Evolutionary conservation across 768 basidiomycete genomes (phyloP).

Genomic region (Rhodosporidiobolus odoratus): DNA sequence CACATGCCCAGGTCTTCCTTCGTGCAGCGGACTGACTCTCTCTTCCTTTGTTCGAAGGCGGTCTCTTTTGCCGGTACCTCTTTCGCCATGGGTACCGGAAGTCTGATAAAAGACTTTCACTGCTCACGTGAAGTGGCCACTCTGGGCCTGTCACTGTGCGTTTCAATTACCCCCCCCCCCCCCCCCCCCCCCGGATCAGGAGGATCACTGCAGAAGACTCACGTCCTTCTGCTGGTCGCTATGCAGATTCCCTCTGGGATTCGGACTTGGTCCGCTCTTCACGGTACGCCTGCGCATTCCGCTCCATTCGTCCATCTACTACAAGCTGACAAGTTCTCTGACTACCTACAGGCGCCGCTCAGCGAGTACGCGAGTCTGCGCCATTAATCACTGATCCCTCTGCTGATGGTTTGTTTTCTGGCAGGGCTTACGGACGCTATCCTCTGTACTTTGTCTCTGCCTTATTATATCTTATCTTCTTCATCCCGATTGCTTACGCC

Average conservation of each 20-base stretch:
- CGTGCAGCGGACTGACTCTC: not conserved
- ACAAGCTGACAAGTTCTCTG: not conserved
- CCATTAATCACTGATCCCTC: too few species aligned
- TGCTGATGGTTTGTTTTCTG: too few species aligned
- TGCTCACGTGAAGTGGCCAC: slow-evolving; percentile 39
- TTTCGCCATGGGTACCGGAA: slow-evolving; percentile 32
- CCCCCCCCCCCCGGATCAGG: not conserved
- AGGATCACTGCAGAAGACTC: too few species aligned
- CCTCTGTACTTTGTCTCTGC: slow-evolving; percentile 43
- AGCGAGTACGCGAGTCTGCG: slow-evolving; percentile 3
- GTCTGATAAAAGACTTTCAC: slow-evolving; percentile 43
- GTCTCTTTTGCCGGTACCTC: slow-evolving; percentile 31
- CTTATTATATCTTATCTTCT: slow-evolving; percentile 38
- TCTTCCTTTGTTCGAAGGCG: not conserved
- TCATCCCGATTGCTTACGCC: slow-evolving; percentile 40
- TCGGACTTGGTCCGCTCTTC: slow-evolving; percentile 45
- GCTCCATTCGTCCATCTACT: not conserved
- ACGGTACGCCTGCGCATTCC: slow-evolving; percentile 6
- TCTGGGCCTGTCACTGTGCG: slow-evolving; percentile 43
- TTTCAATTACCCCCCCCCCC: not conserved
- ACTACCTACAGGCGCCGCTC: slow-evolving; percentile 34
- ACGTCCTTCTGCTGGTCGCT: too few species aligned
- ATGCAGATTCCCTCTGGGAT: slow-evolving; percentile 38
- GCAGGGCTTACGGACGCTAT: slow-evolving; percentile 40
- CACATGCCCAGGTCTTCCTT: not conserved